Evolutionary conservation across 1,139 yeast genomes (phyloP).

Genomic region (Candida anutae): DNA sequence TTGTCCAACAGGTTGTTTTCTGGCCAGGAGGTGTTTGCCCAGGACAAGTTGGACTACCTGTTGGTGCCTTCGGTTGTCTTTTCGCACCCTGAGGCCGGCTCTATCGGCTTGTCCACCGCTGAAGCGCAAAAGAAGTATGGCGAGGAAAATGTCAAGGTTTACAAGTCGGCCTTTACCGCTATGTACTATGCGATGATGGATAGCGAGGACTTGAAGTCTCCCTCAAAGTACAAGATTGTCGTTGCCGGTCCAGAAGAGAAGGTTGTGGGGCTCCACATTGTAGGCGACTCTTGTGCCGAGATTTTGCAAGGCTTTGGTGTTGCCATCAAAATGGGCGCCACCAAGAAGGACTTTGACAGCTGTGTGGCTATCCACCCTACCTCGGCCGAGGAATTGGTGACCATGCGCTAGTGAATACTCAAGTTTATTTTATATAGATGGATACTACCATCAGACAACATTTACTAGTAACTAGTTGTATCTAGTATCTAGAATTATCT

Average conservation of each 20-base stretch:
- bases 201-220: constrained; percentile 62
- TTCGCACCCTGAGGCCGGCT: constrained; percentile 96
- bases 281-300: constrained; percentile 87
- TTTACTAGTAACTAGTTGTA: no score
- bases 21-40: constrained; percentile 62
- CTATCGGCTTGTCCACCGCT: constrained; percentile 77
- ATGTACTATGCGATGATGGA: constrained; percentile 89
- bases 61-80: constrained; percentile 90
- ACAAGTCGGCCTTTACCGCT: constrained; percentile 75
- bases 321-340: constrained; percentile 96
- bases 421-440: no score
- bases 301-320: constrained; percentile 97
- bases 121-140: constrained; percentile 78
- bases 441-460: no score
- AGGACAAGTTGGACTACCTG: constrained; percentile 69
- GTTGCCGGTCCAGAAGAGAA: constrained; percentile 78
- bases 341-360: constrained; percentile 87
- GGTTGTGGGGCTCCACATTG: constrained; percentile 89
- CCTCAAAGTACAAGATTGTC: constrained; percentile 79
- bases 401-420: constrained; percentile 61
- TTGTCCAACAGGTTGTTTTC: constrained; percentile 80
- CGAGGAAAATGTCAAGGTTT: constrained; percentile 68
- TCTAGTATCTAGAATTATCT: no score
- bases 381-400: constrained; percentile 93
- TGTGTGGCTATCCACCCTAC: constrained; percentile 99